Evolutionary conservation across 208 protist species (phyloP).

Genomic region (Leishmania aethiopica): DNA sequence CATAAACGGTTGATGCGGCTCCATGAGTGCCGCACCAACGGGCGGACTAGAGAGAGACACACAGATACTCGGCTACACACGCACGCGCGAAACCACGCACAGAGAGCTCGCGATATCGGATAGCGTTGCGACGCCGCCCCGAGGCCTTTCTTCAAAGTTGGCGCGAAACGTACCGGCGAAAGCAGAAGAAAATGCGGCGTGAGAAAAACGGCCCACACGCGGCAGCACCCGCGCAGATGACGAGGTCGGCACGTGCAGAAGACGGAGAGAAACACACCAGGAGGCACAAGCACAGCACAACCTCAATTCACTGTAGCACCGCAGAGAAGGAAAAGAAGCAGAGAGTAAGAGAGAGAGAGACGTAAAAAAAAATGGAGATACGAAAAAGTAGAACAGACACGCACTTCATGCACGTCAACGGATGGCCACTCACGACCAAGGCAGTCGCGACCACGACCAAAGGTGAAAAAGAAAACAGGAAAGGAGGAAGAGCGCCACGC

Average conservation of each 20-base stretch:
- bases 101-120: background rate
- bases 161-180: background rate
- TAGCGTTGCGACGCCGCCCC: background rate
- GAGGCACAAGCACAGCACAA: background rate
- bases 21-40: background rate
- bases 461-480: background rate
- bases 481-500: background rate
- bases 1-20: conserved; percentile 29
- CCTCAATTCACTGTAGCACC: background rate
- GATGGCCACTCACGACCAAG: background rate
- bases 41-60: background rate
- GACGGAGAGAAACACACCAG: background rate
- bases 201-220: background rate
- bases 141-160: background rate
- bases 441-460: background rate
- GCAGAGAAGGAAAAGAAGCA: conserved; percentile 13
- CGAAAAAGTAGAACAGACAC: background rate
- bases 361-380: background rate
- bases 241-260: background rate
- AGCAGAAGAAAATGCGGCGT: background rate
- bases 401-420: background rate
- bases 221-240: background rate
- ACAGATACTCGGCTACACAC: background rate
- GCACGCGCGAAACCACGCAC: background rate
- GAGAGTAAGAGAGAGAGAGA: background rate